Evolutionary conservation across 176 grass and related monocot genomes (phyloP), one percentile per base, ranked within the genome.

Genomic region (Oryza officinalis): DNA sequence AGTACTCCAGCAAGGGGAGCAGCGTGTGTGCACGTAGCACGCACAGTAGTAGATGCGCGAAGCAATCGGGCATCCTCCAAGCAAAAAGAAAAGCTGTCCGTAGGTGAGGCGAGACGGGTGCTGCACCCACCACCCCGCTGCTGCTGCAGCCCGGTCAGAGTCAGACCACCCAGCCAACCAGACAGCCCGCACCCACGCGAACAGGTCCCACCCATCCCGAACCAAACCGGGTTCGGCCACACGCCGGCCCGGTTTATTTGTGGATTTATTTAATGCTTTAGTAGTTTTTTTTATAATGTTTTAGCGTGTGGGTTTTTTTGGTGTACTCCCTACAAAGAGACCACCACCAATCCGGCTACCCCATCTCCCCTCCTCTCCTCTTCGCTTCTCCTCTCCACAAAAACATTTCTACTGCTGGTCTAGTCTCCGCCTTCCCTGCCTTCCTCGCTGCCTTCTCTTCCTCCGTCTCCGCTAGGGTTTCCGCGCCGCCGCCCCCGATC

Each of bases 321-420:
- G 75, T 93, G 88, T 93, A 96, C 94, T 88, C 94, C 94, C 94
- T 96, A 91, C 94, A 93, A 93, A 96, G 94, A 91, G 91, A 96
- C 94, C 86, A 87, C 80, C 84, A 87, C 88, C 88, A 75, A 75
- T 69, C 84, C 60, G 41, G 49, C 70, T 72, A 17, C 89, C 69
- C 64, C 75, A 67, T 67, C 49, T 14, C 65, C 75, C 41, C 71
- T n/a, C 13, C 17, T n/a, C n/a, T 25, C 20, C 52, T 5, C n/a
- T 2, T 7, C 5, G 2, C 11, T 60, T 67, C 10, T 32, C 52
- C 77, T 82, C 54, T 66, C 14, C 83, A 27, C 77, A 70, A 70
- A 76, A 57, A 66, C 88, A 89, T 86, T 78, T 86, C 73, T 59
- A 35, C 83, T 23, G 28, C 74, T n/a, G 18, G 57, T 47, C 61